Percentiles rank a stretch among this genome's conserved stretches.
These are phyloP conservation scores for Gossypium australe DNA, from an alignment of 345 rosid genomes.

Conservation along the genomic window DNA sequence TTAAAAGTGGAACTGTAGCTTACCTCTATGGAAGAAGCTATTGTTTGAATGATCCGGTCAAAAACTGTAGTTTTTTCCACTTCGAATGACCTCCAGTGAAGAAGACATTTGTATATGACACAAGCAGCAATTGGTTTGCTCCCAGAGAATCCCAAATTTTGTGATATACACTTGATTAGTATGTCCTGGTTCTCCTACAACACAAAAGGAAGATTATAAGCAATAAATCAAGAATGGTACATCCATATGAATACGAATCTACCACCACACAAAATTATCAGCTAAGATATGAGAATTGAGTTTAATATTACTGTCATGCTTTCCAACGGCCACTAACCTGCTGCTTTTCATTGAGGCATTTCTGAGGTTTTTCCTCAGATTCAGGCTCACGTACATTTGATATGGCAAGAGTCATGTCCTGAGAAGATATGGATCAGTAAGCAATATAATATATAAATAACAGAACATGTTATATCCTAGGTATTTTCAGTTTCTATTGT, in stretches of 20 bases:
- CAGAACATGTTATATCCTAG: constrained; percentile 10
- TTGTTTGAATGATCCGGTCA: constrained; percentile 94
- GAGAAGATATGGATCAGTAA: constrained; percentile 20
- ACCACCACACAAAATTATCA: not conserved
- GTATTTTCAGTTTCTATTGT: not conserved
- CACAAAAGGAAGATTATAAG: constrained; percentile 14
- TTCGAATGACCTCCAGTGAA: constrained; percentile 98
- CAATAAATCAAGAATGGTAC: constrained; percentile 7
- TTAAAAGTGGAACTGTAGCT: constrained; percentile 11
- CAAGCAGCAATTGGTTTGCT: constrained; percentile 95
- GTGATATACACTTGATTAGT: constrained; percentile 79
- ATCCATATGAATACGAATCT: not conserved
- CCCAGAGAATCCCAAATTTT: constrained; percentile 87
- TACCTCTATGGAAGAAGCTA: constrained; percentile 88
- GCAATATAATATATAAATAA: constrained; percentile 6
- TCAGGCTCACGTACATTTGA: constrained; percentile 75
- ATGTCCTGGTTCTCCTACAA: constrained; percentile 90
- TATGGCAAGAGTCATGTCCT: constrained; percentile 61
- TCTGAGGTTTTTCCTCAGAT: constrained; percentile 97
- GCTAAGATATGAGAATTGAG: not conserved
- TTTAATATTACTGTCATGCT: constrained; percentile 1
- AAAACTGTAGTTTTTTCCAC: constrained; percentile 90
- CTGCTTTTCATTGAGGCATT: constrained; percentile 92
- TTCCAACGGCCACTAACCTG: constrained; percentile 48
- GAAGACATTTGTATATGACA: constrained; percentile 87